phyloP scores from a whole-genome alignment of 345 rosid genomes.

The Arabidopsis thaliana region TAIR10.1 NC_003071.7:6400501-6401000 shows the following conservation, averaged over 20 bases:
- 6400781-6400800: slow-evolving; percentile 34
- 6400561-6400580: not conserved
- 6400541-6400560: not conserved
- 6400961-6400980: slow-evolving; percentile 4
- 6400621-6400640: not conserved
- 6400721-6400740: slow-evolving; percentile 45
- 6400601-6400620: not conserved
- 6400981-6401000: not conserved
- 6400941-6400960: slow-evolving; percentile 38
- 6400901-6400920: slow-evolving; percentile 39
- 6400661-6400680: not conserved
- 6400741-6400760: slow-evolving; percentile 43
- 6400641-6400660: not conserved
- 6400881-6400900: slow-evolving; percentile 37
- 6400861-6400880: slow-evolving; percentile 37
- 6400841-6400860: slow-evolving; percentile 38
- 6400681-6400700: slow-evolving; percentile 44
- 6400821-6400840: slow-evolving; percentile 49
- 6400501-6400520: slow-evolving; percentile 16
- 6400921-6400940: slow-evolving; percentile 34
- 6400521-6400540: slow-evolving; percentile 18
- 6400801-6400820: slow-evolving; percentile 44
- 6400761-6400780: not conserved
- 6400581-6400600: not conserved
- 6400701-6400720: slow-evolving; percentile 46